A percentile compares a stretch with the other conserved stretches of the same genome.
phyloP scores from a whole-genome alignment of 345 rosid genomes.

The Orychophragmus violaceus region DNA sequence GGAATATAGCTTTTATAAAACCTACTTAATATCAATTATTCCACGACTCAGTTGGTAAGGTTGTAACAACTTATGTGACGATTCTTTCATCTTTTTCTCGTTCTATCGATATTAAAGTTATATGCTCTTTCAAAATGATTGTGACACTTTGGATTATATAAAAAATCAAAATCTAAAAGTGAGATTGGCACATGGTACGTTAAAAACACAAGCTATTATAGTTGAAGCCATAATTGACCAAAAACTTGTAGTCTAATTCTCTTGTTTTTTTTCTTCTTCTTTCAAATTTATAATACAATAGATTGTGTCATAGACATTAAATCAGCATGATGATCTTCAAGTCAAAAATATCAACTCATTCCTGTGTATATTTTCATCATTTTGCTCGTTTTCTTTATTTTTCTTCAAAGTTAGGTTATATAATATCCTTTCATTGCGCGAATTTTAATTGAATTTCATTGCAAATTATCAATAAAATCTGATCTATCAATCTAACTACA shows the following conservation, averaged over 20 bases:
- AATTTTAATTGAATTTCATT: neutral
- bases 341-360: neutral
- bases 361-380: neutral
- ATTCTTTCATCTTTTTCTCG: neutral
- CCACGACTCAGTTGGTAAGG: neutral
- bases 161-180: neutral
- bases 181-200: neutral
- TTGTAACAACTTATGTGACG: neutral
- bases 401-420: neutral
- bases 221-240: conserved; percentile 1
- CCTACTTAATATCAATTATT: neutral
- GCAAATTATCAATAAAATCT: neutral
- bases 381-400: neutral
- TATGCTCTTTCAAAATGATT: conserved; percentile 2
- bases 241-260: conserved; percentile 1
- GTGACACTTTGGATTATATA: conserved; percentile 4
- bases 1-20: neutral
- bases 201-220: neutral
- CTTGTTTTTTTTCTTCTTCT: too few species aligned
- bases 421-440: neutral
- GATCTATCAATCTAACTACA: neutral
- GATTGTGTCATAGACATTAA: neutral
- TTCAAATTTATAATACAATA: neutral
- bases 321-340: neutral
- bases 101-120: neutral